These are phyloP conservation scores for Colletotrichum lindemuthianum DNA, from an alignment of 2,329 filamentous ascomycete species.

Conservation along the genomic window DNA sequence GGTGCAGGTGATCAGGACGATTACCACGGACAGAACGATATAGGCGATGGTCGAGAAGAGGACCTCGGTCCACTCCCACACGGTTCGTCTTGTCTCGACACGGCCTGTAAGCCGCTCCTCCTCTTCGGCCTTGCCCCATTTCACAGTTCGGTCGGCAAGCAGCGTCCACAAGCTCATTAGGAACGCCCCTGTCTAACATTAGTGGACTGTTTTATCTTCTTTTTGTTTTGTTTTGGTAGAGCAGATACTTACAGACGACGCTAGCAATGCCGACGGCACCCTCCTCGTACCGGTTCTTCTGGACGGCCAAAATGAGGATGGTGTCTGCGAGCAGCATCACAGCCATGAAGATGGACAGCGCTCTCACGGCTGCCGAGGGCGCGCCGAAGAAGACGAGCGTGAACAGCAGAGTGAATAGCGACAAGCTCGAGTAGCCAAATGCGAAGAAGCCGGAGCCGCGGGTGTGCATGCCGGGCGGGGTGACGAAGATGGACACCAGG, in stretches of 20 bases:
- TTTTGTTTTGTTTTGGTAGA: background rate
- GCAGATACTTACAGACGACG: constrained; percentile 67
- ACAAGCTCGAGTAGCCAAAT: constrained; percentile 84
- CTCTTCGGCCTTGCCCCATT: constrained; percentile 92
- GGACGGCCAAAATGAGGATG: constrained; percentile 81
- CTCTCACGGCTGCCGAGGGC: constrained; percentile 81
- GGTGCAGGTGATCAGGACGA: constrained; percentile 80
- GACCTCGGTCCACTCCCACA: constrained; percentile 87
- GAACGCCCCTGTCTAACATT: constrained; percentile 66
- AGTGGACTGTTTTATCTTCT: no score
- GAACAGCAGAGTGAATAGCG: constrained; percentile 78
- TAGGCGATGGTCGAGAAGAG: constrained; percentile 78
- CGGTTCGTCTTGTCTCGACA: constrained; percentile 82
- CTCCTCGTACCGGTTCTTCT: constrained; percentile 82
- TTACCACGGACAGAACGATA: constrained; percentile 72
- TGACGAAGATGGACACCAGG: constrained; percentile 90
- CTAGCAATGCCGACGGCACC: constrained; percentile 91
- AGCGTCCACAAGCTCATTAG: constrained; percentile 84
- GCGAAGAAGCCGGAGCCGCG: constrained; percentile 93
- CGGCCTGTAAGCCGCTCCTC: constrained; percentile 92
- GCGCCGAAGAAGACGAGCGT: constrained; percentile 87
- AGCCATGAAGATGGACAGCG: constrained; percentile 76
- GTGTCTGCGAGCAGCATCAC: constrained; percentile 76
- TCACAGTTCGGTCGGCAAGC: constrained; percentile 81
- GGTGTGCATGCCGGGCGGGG: constrained; percentile 84